phyloP scores from a whole-genome alignment of 768 basidiomycete genomes.

The Megacollybia marginata region DNA sequence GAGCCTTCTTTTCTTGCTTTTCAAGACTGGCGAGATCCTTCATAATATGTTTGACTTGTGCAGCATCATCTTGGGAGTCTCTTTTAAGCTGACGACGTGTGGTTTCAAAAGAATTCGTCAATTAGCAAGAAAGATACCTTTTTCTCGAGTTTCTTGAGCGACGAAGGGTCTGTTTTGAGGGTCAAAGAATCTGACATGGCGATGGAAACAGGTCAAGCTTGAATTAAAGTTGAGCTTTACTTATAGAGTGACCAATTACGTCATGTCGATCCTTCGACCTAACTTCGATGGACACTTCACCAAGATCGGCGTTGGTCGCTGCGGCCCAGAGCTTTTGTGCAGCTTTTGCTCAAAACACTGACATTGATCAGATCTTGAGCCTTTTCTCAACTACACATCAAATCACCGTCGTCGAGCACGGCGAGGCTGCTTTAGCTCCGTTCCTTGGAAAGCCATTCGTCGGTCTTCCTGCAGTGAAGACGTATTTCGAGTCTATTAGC shows the following conservation, averaged over 20 bases:
- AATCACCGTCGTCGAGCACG: conserved; percentile 46
- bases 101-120: no score
- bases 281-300: conserved; percentile 6
- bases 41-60: background rate
- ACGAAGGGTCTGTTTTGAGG: background rate
- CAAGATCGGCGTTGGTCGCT: conserved; percentile 28
- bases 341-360: conserved; percentile 39
- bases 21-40: background rate
- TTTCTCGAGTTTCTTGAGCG: background rate
- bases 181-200: background rate
- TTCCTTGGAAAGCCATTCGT: conserved; percentile 48
- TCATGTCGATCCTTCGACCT: conserved; percentile 4
- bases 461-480: conserved; percentile 32
- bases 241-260: background rate
- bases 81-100: background rate
- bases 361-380: conserved; percentile 33
- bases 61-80: background rate
- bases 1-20: background rate
- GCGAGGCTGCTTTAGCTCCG: conserved; percentile 45
- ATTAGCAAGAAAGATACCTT: no score
- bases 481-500: conserved; percentile 44
- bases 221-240: background rate
- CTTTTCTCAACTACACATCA: conserved; percentile 42
- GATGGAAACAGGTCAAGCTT: background rate
- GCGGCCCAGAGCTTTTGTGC: conserved; percentile 43